Evolutionary conservation across 2,329 filamentous ascomycete genomes (phyloP).

Genomic region (Xylariaceae sp.): DNA sequence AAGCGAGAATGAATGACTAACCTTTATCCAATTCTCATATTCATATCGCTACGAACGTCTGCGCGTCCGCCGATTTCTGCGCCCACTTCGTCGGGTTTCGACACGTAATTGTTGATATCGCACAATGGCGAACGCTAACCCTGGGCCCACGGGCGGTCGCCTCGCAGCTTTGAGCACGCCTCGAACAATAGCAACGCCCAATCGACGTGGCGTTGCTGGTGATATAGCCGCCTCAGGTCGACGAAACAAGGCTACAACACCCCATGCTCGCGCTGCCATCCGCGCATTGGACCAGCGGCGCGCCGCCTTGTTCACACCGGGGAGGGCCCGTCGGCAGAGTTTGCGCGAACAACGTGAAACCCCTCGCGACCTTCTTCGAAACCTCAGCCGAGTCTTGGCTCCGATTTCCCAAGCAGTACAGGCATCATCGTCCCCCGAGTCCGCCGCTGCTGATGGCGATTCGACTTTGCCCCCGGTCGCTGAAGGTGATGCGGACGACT

Average conservation of each 20-base stretch:
- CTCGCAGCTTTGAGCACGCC: slow-evolving; percentile 27
- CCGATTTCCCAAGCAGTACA: slow-evolving; percentile 40
- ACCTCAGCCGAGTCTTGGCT: slow-evolving; percentile 50
- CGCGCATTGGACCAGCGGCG: slow-evolving; percentile 54
- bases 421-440: slow-evolving; percentile 40
- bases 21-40: not conserved
- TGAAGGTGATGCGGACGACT: slow-evolving; percentile 34
- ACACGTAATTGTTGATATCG: not conserved
- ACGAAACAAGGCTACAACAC: slow-evolving; percentile 44
- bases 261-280: slow-evolving; percentile 56
- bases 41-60: not conserved
- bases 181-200: slow-evolving; percentile 28
- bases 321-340: slow-evolving; percentile 53
- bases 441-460: slow-evolving; percentile 33
- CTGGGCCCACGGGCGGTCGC: slow-evolving; percentile 11
- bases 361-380: slow-evolving; percentile 36
- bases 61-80: not conserved
- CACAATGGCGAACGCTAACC: slow-evolving; percentile 19
- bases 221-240: slow-evolving; percentile 44
- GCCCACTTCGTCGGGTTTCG: not conserved
- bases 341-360: slow-evolving; percentile 44
- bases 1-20: slow-evolving; percentile 3
- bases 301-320: slow-evolving; percentile 55
- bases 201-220: slow-evolving; percentile 30
- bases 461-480: slow-evolving; percentile 24